Evolutionary conservation across 148 eudicot species (phyloP).

Genomic region (Vaccinium macrocarpon): DNA sequence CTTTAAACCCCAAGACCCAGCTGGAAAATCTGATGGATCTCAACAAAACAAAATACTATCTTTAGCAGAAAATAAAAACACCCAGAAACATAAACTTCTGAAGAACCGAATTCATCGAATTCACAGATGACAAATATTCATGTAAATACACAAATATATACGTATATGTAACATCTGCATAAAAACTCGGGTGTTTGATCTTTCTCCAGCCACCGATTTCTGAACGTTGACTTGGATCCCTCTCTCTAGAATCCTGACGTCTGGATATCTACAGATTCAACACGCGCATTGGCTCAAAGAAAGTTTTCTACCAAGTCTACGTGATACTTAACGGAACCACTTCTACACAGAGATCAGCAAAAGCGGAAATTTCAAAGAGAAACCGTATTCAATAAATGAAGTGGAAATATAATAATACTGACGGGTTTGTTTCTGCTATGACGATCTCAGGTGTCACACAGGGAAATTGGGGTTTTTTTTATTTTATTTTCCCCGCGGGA

Average conservation of each 20-base stretch:
- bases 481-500: background rate
- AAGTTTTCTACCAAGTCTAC: background rate
- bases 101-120: background rate
- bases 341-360: background rate
- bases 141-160: background rate
- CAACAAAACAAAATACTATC: background rate
- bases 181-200: constrained; percentile 5
- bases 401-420: background rate
- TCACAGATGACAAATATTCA: background rate
- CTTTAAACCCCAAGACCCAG: background rate
- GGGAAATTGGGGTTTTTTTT: background rate
- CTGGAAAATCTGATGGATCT: background rate
- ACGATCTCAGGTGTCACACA: background rate
- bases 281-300: constrained; percentile 1
- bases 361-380: background rate
- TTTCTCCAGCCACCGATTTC: constrained; percentile 2
- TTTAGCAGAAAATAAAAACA: background rate
- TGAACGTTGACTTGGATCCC: constrained; percentile 27
- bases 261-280: background rate
- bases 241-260: constrained; percentile 18
- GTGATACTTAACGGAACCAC: background rate
- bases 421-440: background rate
- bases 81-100: background rate
- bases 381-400: background rate
- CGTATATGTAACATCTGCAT: too few relatives aligned